Base-by-base conservation (phyloP, 2,329 filamentous ascomycete species). In the Colletotrichum nymphaeae region DNA sequence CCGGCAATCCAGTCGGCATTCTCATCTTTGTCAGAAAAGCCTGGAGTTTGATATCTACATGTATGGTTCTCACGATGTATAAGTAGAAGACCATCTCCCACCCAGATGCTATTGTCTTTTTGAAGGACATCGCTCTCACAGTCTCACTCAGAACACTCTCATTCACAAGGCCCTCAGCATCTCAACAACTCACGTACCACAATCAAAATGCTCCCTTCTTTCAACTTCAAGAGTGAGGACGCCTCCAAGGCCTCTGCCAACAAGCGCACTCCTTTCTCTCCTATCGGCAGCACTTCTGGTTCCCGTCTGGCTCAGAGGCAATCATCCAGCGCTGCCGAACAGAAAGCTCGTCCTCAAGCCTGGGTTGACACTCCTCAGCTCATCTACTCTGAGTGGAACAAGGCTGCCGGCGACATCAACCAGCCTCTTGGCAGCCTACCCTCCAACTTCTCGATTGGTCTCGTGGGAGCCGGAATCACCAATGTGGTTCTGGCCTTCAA, bases 361-460 rank as follows among this genome's bases (percentile, higher is more conserved):
- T 67, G 64, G 64, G 35, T 67, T 5, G 64, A 67, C 64, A 67
- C 64, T 5, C 64, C 64, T 32, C 64, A 60, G n/a, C 37, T 67
- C 19, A 59, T 67, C 19, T 67, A 67, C 64, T 67, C 64, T 2
- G 64, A 35, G 24, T 67, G 64, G 64, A 58, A 42, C 22, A 19
- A 67, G 26, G 64, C 64, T 26, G 64, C 64, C 19, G 64, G 64
- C 7, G 64, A 49, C 35, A 67, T 67, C 26, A 49, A 49, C 35
- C 53, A 59, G 26, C 37, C 64, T 8, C 35, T 42, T 4, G 37
- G 26, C 19, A 60, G 55, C 14, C n/a, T 63, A 2, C 60, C 60
- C 12, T 49, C 60, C 7, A 46, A 63, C 60, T 63, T 63, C n/a
- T 49, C 42, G 16, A 49, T 49, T n/a, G 16, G 42, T n/a, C 42